Evolutionary conservation across 805 yeast genomes (phyloP), one percentile per base, ranked within the genome.

Genomic region (Suhomyces prunicola): DNA sequence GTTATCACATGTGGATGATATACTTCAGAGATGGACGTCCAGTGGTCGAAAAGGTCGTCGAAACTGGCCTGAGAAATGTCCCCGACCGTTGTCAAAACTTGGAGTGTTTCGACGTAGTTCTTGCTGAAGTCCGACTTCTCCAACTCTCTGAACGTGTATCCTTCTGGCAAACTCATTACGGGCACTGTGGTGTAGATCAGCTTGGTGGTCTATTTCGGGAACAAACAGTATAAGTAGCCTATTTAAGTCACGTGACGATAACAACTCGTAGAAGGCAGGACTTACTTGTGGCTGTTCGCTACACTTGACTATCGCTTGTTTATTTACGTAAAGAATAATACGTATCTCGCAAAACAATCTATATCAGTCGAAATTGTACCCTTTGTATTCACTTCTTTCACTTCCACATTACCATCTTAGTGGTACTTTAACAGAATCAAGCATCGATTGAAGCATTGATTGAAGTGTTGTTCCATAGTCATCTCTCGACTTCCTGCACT

Each of bases 1-100:
- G 82, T 71, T 47, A 94, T 85, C 5, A 91, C 97, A 39, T 81
- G 68, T 0, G 88, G 87, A 61, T 82, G 81, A 71, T 90, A 93
- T 5, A 81, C 76, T 39, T 78, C 80, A 3, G 77, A 61, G 52
- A 68, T 60, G 1, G 74, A 54, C 23, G 73, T 61, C 96, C 97
- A 90, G 58, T 80, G 77, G 24, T 74, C 73, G 36, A 87, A 66
- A 31, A 84, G 78, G 5, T 70, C 70, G 2, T 63, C 63, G 66
- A 87, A 93, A 52, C 77, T 70, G 8, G 67, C 71, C 23, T 64
- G 56, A 2, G 85, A 65, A 29, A 94, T 78, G 5, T 81, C 78
- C 0, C 98, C 99, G 4, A 94, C 97, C 0, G 88, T 82, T 9
- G 98, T 94, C 57, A 93, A 76, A 3, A 81, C 88, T 10, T 75